phyloP scores from a whole-genome alignment of 1,284 basidiomycete species.

The Naganishia sp. region DNA sequence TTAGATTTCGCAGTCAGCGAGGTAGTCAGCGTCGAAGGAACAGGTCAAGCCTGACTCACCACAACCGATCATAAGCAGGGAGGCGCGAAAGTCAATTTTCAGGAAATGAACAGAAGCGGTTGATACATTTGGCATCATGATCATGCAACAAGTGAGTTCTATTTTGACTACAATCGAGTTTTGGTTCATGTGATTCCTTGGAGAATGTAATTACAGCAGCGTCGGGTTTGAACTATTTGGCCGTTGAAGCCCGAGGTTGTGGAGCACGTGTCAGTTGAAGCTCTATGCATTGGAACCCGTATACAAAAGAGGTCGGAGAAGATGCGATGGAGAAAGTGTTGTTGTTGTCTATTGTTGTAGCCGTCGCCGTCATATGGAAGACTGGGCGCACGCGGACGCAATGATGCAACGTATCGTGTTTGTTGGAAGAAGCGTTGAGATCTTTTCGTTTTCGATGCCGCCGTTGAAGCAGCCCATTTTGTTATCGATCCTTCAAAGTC shows the following conservation, averaged over 20 bases:
- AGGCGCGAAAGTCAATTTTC: too few relatives aligned
- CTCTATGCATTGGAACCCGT: constrained; percentile 30
- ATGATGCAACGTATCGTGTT: constrained; percentile 25
- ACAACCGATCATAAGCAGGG: too few relatives aligned
- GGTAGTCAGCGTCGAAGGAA: too few relatives aligned
- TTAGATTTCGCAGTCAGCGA: too few relatives aligned
- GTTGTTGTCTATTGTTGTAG: constrained; percentile 24
- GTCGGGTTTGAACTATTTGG: constrained; percentile 14
- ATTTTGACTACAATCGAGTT: constrained; percentile 25
- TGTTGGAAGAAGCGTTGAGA: constrained; percentile 29
- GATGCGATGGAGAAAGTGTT: constrained; percentile 15
- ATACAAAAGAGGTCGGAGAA: constrained; percentile 20
- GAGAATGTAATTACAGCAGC: constrained; percentile 25
- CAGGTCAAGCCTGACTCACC: too few relatives aligned
- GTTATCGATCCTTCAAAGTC: constrained; percentile 15
- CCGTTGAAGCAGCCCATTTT: constrained; percentile 29
- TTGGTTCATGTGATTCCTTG: constrained; percentile 2
- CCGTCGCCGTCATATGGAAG: constrained; percentile 11
- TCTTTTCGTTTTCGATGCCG: constrained; percentile 26
- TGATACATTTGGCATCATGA: constrained; percentile 28
- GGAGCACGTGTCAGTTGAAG: constrained; percentile 27
- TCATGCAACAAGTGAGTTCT: constrained; percentile 25
- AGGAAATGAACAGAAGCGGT: too few relatives aligned
- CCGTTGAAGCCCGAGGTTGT: constrained; percentile 28
- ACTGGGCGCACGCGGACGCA: constrained; percentile 1